Evolutionary conservation across 495 filamentous ascomycete genomes (phyloP), one percentile per base, ranked within the genome.

Genomic region (Aspergillus nanangensis): DNA sequence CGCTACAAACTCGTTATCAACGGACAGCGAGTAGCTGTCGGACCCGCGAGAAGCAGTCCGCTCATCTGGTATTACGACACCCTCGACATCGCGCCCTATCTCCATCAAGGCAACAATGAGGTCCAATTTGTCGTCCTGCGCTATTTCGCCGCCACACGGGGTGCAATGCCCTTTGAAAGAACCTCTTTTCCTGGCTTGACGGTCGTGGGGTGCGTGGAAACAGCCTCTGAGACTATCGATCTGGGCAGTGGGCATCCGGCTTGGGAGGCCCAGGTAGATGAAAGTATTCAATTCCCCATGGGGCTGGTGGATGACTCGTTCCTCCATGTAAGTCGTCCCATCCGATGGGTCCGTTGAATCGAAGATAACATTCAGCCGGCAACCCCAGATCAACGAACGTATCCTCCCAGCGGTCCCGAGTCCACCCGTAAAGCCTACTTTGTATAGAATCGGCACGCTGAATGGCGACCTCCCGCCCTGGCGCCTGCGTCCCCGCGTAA

Each of bases 31-130:
- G 50, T 69, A n/a, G 57, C 61, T 8, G 61, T 68, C 8, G 65
- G 67, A 3, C 65, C 67, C 10, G 46, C 56, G 8, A 50, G 63
- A 27, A 57, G 65, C 31, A 63, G 57, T 39, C 63, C 56, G 0
- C 53, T 53, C 20, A 67, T 66, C 10, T 70, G 66, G 65, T 65
- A 68, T 25, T 70, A 68, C 46, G 66, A 70, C 32, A 60, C 59
- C 2, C 33, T 66, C 4, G 65, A 70, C 39, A 68, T 70, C 35
- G 52, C 61, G 17, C 45, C 61, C 1, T 63, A 55, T 43, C 49
- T 68, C 1, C 44, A 42, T 3, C 14, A 33, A 2, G 67, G 67
- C 1, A 9, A 52, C 0, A 68, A 70, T 59, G 53, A 57, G 13
- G 48, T 70, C 7, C 29, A n/a, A 1, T 56, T 68, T 23, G 40